Evolutionary conservation across 371 early-diverging fungal species (phyloP).

Genomic region (Funneliformis caledonium): DNA sequence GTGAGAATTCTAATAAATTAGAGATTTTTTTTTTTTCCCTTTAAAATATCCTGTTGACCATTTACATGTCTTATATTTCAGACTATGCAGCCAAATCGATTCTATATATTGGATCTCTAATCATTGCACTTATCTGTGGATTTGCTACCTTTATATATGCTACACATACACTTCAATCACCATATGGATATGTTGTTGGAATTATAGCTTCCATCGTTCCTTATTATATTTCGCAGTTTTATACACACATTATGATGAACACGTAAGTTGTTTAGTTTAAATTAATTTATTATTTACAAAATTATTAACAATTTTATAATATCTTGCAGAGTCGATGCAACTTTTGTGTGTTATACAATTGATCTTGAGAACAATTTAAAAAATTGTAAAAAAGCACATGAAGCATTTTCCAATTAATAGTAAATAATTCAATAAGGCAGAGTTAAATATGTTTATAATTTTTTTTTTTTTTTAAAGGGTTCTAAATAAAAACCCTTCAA

Average conservation of each 20-base stretch:
- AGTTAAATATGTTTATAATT: too few species aligned
- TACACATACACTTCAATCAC: slow-evolving; percentile 62
- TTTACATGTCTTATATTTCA: slow-evolving; percentile 36
- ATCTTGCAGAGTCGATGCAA: slow-evolving; percentile 69
- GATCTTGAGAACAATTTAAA: slow-evolving; percentile 76
- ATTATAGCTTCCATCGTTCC: slow-evolving; percentile 66
- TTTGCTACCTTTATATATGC: slow-evolving; percentile 70
- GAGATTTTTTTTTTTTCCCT: not conserved
- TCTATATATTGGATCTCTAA: slow-evolving; percentile 57
- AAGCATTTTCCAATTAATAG: slow-evolving; percentile 47
- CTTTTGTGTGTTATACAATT: slow-evolving; percentile 79
- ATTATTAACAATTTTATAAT: not conserved
- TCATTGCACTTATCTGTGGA: slow-evolving; percentile 63
- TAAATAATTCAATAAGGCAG: not conserved
- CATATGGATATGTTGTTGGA: slow-evolving; percentile 74
- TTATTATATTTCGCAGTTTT: slow-evolving; percentile 69
- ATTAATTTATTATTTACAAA: not conserved
- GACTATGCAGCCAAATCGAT: slow-evolving; percentile 61
- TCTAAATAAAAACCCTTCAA: too few species aligned
- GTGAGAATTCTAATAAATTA: slow-evolving; percentile 43
- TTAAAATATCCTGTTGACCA: not conserved
- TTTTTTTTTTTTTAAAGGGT: too few species aligned
- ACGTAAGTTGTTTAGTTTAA: slow-evolving; percentile 61
- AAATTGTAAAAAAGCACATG: slow-evolving; percentile 59
- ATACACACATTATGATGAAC: slow-evolving; percentile 73